These are phyloP conservation scores for Solanum chmielewskii DNA, from an alignment of 257 asterid genomes.

Conservation along the genomic window DNA sequence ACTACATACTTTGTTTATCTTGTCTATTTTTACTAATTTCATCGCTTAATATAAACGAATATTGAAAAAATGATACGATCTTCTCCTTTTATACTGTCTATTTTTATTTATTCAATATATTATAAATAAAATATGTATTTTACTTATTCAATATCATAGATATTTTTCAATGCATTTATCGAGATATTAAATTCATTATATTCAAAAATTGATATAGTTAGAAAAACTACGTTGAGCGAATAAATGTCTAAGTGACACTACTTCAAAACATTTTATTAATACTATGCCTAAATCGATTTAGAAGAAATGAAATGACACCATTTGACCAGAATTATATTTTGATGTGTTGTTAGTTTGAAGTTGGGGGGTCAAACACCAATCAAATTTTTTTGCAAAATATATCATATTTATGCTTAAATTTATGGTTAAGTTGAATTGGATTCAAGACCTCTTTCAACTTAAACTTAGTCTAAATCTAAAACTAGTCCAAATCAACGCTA, in stretches of 20 bases:
- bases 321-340: background rate
- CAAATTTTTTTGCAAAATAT: background rate
- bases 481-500: background rate
- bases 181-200: too few species aligned
- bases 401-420: background rate
- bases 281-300: too few species aligned
- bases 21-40: too few species aligned
- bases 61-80: background rate
- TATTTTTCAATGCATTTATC: too few species aligned
- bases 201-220: too few species aligned
- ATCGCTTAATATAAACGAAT: background rate
- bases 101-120: too few species aligned
- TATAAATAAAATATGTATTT: too few species aligned
- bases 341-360: background rate
- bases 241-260: too few species aligned
- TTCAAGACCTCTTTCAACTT: background rate
- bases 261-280: too few species aligned
- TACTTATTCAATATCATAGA: background rate
- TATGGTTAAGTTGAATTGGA: too few species aligned
- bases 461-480: too few species aligned
- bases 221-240: rapidly evolving
- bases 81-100: background rate
- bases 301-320: background rate
- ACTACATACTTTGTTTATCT: background rate
- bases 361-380: background rate